Evolutionary conservation across 768 basidiomycete genomes (phyloP), one percentile per base, ranked within the genome.

Genomic region (Boletus coccyginus): DNA sequence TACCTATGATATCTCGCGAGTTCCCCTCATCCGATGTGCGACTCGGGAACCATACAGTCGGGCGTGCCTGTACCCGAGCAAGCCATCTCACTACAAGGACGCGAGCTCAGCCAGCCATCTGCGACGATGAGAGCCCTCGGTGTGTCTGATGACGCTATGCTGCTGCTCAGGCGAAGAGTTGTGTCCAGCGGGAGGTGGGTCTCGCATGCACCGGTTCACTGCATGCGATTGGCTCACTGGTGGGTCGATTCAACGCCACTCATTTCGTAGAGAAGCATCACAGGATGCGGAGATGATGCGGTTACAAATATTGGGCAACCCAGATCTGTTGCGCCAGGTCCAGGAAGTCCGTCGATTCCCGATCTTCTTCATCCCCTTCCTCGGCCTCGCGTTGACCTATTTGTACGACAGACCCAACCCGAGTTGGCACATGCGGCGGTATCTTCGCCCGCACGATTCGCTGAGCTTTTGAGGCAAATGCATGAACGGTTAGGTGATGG

Each of bases 211-310:
- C 10, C 10, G 7, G n/a, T 53, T 36, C 42, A 9, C 16, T n/a
- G 17, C 39, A 27, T 27, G 6, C 27, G 27, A 27, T 27, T 27
- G 27, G 27, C 27, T 27, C 27, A 27, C 27, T 8, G 44, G 19
- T 33, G 35, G 16, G 21, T 21, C 53, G 13, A 27, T 14, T 32
- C 35, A 14, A 32, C 33, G 36, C 16, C 17, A 12, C 36, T 7
- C 36, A 10, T 42, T 38, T 50, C 61, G 19, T 42, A 93, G 92
- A 64, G 70, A 83, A 16, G 75, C 82, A n/a, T 83, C 87, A 62
- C 88, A 87, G 58, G 93, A 96, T 62, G 74, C 90, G 31, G 96
- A 98, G 72, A 89, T 87, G 83, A 92, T 94, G 86, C 81, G 96
- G 16, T 74, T 95, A 27, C 93, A 94, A 62, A 67, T 96, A 16